phyloP scores from a whole-genome alignment of 2,329 filamentous ascomycete genomes.

The Trichoderma semiorbis region DNA sequence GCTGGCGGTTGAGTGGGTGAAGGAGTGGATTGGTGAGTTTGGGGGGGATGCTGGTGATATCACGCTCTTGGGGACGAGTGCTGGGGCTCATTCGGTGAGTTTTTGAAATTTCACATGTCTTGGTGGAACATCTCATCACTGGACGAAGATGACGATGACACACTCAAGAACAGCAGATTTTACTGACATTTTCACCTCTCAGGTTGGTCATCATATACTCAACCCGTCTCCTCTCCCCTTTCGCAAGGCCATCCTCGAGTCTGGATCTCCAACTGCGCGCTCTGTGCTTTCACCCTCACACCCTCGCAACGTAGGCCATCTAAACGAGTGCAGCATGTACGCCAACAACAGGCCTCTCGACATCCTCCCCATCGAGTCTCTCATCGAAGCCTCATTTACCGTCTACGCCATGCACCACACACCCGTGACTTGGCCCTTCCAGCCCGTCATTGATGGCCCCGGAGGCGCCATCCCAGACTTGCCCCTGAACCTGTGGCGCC shows the following conservation, averaged over 20 bases:
- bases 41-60: constrained; percentile 57
- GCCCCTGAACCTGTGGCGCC: constrained; percentile 58
- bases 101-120: not conserved
- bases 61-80: constrained; percentile 59
- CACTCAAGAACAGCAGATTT: not conserved
- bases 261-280: constrained; percentile 53
- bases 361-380: constrained; percentile 44
- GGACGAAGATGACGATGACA: not conserved
- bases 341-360: constrained; percentile 32
- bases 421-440: constrained; percentile 60
- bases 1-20: constrained; percentile 57
- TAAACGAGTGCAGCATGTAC: constrained; percentile 28
- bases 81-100: constrained; percentile 58
- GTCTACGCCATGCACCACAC: constrained; percentile 44
- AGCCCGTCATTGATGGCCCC: constrained; percentile 61
- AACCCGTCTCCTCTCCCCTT: constrained; percentile 45
- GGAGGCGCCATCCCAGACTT: constrained; percentile 52
- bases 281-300: constrained; percentile 53
- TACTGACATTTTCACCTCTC: not conserved
- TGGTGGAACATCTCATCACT: not conserved
- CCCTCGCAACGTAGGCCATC: constrained; percentile 54
- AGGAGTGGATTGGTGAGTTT: constrained; percentile 56
- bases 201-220: constrained; percentile 68
- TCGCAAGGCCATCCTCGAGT: constrained; percentile 54
- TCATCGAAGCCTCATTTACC: constrained; percentile 45